A percentile compares a stretch with the other conserved stretches of the same genome.
Evolutionary conservation across 1,284 basidiomycete species (phyloP).

Genomic region (Wolfiporia cocos): DNA sequence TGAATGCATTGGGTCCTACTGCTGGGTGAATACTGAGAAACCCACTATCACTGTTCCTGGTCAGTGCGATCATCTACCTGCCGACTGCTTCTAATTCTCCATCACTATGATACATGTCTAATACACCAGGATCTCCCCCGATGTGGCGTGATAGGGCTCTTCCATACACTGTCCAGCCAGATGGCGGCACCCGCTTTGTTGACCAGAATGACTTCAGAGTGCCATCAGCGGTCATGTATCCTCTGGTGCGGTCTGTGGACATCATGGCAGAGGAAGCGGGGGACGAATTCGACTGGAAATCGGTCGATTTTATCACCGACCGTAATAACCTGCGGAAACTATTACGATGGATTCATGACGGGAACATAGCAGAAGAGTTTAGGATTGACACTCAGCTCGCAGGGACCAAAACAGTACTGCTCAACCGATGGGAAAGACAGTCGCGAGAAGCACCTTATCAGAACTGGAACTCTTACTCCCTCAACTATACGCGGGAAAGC

Average conservation of each 20-base stretch:
- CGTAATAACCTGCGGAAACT: slow-evolving; percentile 53
- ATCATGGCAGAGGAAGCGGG: slow-evolving; percentile 25
- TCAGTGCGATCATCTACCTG: background rate
- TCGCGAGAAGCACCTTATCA: slow-evolving; percentile 8
- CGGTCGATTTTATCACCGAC: slow-evolving; percentile 51
- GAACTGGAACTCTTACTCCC: slow-evolving; percentile 30
- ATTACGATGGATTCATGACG: slow-evolving; percentile 40
- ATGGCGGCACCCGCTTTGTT: slow-evolving; percentile 34
- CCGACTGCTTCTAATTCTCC: background rate
- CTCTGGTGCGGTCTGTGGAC: slow-evolving; percentile 46
- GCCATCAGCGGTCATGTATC: slow-evolving; percentile 34
- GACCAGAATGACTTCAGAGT: slow-evolving; percentile 48
- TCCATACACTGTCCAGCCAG: slow-evolving; percentile 43
- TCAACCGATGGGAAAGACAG: slow-evolving; percentile 32
- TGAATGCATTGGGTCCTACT: background rate
- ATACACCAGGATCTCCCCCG: slow-evolving; percentile 36
- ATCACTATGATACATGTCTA: background rate
- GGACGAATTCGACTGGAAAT: slow-evolving; percentile 35
- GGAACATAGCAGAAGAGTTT: slow-evolving; percentile 33
- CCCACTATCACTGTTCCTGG: background rate
- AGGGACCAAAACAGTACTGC: slow-evolving; percentile 43
- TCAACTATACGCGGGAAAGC: slow-evolving; percentile 43
- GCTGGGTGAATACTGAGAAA: background rate
- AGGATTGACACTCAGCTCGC: slow-evolving; percentile 52
- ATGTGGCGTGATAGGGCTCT: slow-evolving; percentile 38